These are phyloP conservation scores for Pichia sorboxylosa DNA, from an alignment of 1,139 yeast genomes.

Conservation along the genomic window DNA sequence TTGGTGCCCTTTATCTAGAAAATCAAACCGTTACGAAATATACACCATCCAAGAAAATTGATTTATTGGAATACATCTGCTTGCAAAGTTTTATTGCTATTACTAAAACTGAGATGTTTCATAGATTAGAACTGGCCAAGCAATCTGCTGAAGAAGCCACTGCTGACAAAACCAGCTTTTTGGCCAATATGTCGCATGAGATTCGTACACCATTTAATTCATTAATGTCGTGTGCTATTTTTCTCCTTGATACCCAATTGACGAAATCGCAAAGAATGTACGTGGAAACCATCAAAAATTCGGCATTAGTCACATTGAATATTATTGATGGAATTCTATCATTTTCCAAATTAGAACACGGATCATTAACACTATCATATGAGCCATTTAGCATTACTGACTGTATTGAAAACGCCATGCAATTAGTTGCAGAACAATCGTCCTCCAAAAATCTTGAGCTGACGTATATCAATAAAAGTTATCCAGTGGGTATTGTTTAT, in stretches of 20 bases:
- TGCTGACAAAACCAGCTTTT: constrained; percentile 44
- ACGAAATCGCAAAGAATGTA: constrained; percentile 39
- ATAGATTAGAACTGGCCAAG: constrained; percentile 42
- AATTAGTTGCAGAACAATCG: constrained; percentile 42
- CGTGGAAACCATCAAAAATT: constrained; percentile 41
- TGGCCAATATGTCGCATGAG: constrained; percentile 54
- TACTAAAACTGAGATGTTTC: constrained; percentile 36
- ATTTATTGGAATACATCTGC: constrained; percentile 35
- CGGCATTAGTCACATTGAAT: constrained; percentile 42
- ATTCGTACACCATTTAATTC: constrained; percentile 51
- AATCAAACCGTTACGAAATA: constrained; percentile 16
- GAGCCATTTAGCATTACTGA: constrained; percentile 40
- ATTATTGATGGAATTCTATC: constrained; percentile 49
- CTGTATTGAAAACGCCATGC: constrained; percentile 42
- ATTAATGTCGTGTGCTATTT: constrained; percentile 41
- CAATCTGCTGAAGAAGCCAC: constrained; percentile 50
- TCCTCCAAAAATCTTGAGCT: constrained; percentile 35
- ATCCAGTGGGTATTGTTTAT: constrained; percentile 30
- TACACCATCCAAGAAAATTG: constrained; percentile 27
- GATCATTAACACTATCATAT: constrained; percentile 36
- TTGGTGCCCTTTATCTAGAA: constrained; percentile 42
- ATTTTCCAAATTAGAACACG: constrained; percentile 47
- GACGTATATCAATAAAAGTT: constrained; percentile 36
- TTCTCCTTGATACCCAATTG: constrained; percentile 38
- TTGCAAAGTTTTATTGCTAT: constrained; percentile 46